Conservation (phyloP, 2,329 filamentous ascomycete genomes). For the Biscogniauxia marginata region DNA sequence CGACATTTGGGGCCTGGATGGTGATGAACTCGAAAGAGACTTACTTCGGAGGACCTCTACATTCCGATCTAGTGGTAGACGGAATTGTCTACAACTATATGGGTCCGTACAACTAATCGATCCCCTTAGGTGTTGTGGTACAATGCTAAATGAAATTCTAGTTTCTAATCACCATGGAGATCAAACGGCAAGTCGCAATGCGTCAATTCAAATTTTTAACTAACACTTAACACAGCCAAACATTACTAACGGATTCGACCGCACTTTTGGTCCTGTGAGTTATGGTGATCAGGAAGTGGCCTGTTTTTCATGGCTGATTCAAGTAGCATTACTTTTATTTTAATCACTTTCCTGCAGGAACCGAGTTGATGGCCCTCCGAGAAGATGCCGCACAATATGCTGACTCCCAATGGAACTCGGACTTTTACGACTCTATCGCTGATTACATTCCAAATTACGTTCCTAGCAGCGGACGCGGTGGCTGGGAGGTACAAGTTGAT, state of each 20-base stretch:
- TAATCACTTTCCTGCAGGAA: slow-evolving; percentile 51
- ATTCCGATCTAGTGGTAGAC: slow-evolving; percentile 63
- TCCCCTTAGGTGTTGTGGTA: neutral
- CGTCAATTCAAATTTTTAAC: neutral
- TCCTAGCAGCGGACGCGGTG: slow-evolving; percentile 49
- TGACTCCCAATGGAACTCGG: slow-evolving; percentile 52
- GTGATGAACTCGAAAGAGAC: slow-evolving; percentile 65
- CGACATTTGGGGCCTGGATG: slow-evolving; percentile 59
- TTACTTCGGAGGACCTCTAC: slow-evolving; percentile 60
- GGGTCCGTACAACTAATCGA: slow-evolving; percentile 19
- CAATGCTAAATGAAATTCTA: slow-evolving; percentile 21
- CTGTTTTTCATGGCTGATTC: slow-evolving; percentile 9
- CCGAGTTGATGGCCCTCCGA: slow-evolving; percentile 46
- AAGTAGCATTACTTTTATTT: slow-evolving; percentile 57
- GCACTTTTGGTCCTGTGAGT: slow-evolving; percentile 56
- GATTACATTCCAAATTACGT: slow-evolving; percentile 58
- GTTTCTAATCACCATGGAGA: slow-evolving; percentile 63
- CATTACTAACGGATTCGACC: slow-evolving; percentile 63
- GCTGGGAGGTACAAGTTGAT: slow-evolving; percentile 47
- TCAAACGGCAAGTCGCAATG: slow-evolving; percentile 39
- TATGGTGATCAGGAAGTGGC: neutral
- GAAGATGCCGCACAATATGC: slow-evolving; percentile 54
- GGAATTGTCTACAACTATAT: slow-evolving; percentile 67
- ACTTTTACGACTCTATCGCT: slow-evolving; percentile 64
- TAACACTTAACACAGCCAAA: slow-evolving; percentile 43